A percentile compares a stretch with the other conserved stretches of the same genome.
phyloP scores from a whole-genome alignment of 1,139 yeast genomes.

The Yamadazyma diddensiae region DNA sequence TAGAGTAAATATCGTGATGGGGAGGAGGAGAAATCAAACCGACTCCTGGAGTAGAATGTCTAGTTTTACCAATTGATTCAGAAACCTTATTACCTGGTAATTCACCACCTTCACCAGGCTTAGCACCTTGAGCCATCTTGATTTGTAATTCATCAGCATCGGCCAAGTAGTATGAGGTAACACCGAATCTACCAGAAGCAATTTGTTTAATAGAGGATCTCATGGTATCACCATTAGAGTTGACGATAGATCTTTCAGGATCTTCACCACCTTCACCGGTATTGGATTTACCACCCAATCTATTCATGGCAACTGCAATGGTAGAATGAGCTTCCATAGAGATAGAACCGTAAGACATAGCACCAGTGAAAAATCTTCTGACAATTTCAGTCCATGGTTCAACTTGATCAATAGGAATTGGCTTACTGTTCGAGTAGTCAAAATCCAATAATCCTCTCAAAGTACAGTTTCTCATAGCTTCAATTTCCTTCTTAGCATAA shows the following conservation, averaged over 20 bases:
- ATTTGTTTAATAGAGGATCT: conserved; percentile 96
- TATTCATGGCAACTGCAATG: conserved; percentile 96
- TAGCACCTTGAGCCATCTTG: conserved; percentile 99
- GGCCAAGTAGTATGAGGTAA: conserved; percentile 87
- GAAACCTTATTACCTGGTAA: conserved; percentile 94
- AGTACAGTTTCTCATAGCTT: conserved; percentile 89
- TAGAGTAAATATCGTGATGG: conserved; percentile 96
- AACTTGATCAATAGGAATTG: conserved; percentile 94
- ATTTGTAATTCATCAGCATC: conserved; percentile 98
- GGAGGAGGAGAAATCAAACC: conserved; percentile 98
- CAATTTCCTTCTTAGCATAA: conserved; percentile 85
- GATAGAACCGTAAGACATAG: conserved; percentile 98
- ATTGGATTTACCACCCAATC: conserved; percentile 95
- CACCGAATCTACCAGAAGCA: conserved; percentile 98
- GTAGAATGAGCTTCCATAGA: conserved; percentile 99
- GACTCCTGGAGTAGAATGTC: conserved; percentile 96
- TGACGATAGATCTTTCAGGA: conserved; percentile 79
- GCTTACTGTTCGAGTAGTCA: conserved; percentile 64
- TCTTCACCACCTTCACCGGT: conserved; percentile 99
- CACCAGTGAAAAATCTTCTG: conserved; percentile 96
- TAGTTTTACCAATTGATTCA: conserved; percentile 83
- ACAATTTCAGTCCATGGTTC: conserved; percentile 99
- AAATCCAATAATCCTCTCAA: conserved; percentile 91
- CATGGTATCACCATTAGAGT: conserved; percentile 93
- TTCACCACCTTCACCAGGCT: conserved; percentile 99